phyloP scores from a whole-genome alignment of 139 green algal species.

The Eudorina sp. region DNA sequence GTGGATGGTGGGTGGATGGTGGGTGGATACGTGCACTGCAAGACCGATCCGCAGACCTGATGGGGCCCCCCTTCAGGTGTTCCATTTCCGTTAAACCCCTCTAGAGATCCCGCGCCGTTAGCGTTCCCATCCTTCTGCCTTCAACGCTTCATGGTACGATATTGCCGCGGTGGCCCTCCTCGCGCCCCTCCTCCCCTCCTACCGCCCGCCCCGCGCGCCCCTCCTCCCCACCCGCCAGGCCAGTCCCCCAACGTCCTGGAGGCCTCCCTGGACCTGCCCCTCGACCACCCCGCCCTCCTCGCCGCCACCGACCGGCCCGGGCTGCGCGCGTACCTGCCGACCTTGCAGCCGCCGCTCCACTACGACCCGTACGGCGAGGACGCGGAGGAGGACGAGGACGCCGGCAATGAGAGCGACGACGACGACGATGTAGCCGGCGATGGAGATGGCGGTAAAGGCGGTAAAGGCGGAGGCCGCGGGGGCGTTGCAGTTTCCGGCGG shows the following conservation, averaged over 20 bases:
- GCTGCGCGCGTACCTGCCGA: constrained; percentile 47
- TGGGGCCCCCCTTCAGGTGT: too few relatives aligned
- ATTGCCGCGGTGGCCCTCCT: too few relatives aligned
- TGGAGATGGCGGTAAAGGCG: background rate
- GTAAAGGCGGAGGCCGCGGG: background rate
- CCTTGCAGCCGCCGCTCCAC: constrained; percentile 21
- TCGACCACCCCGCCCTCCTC: constrained; percentile 7
- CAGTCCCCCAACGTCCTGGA: constrained; percentile 54
- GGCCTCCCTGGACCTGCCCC: constrained; percentile 34
- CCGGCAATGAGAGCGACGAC: background rate
- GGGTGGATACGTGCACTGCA: too few relatives aligned
- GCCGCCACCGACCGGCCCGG: constrained; percentile 6
- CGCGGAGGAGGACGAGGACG: background rate
- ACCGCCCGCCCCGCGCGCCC: too few relatives aligned
- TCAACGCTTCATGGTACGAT: too few relatives aligned
- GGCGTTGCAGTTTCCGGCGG: background rate
- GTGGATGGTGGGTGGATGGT: too few relatives aligned
- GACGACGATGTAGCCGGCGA: background rate
- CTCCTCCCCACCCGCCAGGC: constrained; percentile 1
- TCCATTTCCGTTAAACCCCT: too few relatives aligned
- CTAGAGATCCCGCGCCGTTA: too few relatives aligned
- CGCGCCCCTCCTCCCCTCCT: background rate
- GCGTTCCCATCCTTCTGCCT: too few relatives aligned
- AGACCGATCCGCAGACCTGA: too few relatives aligned
- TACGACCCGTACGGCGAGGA: constrained; percentile 29